phyloP scores from a whole-genome alignment of 75 land plant species.

The Selaginella tamariscina region DNA sequence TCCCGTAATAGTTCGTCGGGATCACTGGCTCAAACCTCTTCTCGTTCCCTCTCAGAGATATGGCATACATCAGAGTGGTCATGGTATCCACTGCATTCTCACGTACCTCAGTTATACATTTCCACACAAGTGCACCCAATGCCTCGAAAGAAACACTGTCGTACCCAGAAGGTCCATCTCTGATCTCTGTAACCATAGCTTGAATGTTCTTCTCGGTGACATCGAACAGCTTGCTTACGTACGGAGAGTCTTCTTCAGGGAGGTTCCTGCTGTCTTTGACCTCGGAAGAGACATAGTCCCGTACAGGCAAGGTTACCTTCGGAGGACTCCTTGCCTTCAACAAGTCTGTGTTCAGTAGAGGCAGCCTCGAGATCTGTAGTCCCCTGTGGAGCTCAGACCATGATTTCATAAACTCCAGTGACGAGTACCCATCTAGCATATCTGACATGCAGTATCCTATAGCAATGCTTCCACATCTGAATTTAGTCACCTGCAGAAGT shows the following conservation, averaged over 20 bases:
- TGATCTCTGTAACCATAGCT: neutral
- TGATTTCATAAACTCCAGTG: neutral
- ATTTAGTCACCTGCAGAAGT: slow-evolving; percentile 5
- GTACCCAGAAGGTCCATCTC: neutral
- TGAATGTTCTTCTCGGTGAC: neutral
- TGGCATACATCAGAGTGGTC: neutral
- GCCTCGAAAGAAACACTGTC: slow-evolving; percentile 1
- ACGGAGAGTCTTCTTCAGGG: neutral
- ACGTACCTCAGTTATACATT: neutral
- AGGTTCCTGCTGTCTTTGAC: neutral
- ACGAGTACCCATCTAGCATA: neutral
- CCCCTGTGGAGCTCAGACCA: neutral
- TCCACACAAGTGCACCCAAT: neutral
- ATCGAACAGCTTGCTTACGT: neutral
- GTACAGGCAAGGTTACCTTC: neutral
- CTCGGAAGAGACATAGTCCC: neutral
- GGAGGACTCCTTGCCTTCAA: neutral
- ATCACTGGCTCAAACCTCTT: neutral
- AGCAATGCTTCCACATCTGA: neutral
- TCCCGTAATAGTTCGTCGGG: neutral
- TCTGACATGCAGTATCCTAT: neutral
- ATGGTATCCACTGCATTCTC: neutral
- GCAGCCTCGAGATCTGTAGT: neutral
- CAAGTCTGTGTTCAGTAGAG: neutral
- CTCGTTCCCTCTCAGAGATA: neutral